Evolutionary conservation across 495 filamentous ascomycete genomes (phyloP).

Genomic region (Hypomontagnella monticulosa): DNA sequence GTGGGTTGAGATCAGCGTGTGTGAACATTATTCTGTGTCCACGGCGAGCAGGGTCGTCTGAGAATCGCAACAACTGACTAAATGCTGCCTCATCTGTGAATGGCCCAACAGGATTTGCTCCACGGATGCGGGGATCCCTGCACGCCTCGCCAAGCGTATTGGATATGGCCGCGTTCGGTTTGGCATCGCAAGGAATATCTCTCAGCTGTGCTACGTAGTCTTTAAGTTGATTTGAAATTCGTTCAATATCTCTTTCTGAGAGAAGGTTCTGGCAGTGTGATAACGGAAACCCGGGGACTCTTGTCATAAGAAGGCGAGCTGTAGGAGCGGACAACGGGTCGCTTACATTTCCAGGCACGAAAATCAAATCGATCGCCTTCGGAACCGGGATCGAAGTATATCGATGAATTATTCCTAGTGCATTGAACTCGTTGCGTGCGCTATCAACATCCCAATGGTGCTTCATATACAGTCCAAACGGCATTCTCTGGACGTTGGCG

Average conservation of each 20-base stretch:
- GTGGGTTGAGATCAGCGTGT: constrained; percentile 57
- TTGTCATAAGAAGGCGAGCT: constrained; percentile 38
- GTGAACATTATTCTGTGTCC: constrained; percentile 55
- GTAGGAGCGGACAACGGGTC: constrained; percentile 7
- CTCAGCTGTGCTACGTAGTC: constrained; percentile 44
- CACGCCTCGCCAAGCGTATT: constrained; percentile 43
- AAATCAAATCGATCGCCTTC: constrained; percentile 36
- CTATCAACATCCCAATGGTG: constrained; percentile 20
- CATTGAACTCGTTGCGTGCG: constrained; percentile 45
- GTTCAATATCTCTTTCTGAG: constrained; percentile 34
- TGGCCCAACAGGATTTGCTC: constrained; percentile 41
- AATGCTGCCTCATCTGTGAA: constrained; percentile 48
- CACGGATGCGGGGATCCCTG: constrained; percentile 40
- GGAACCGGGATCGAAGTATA: constrained; percentile 45
- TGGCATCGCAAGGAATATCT: constrained; percentile 31
- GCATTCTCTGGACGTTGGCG: constrained; percentile 40
- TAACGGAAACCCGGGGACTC: constrained; percentile 38
- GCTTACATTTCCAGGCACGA: constrained; percentile 3
- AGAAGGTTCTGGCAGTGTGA: constrained; percentile 36
- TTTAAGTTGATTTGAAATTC: constrained; percentile 37
- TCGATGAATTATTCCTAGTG: constrained; percentile 38
- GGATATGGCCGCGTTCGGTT: constrained; percentile 32
- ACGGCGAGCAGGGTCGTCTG: constrained; percentile 42
- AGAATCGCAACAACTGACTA: constrained; percentile 41
- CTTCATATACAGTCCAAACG: constrained; percentile 50